Conservation (phyloP, 805 yeast species). For the Jamesozyma lodderae region DNA sequence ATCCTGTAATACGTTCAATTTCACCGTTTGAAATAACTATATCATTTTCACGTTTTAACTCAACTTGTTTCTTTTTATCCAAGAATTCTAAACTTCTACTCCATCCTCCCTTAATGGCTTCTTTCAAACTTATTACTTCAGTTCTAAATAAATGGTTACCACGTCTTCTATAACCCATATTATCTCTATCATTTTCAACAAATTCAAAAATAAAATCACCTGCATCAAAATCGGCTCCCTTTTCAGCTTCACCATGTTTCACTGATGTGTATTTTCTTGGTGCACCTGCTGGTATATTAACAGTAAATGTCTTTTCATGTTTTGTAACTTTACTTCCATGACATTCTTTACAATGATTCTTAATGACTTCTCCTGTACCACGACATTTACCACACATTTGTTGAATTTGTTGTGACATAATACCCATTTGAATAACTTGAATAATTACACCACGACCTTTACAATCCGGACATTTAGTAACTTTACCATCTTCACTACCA, state of each 20-base stretch:
- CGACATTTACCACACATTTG: slow-evolving; percentile 69
- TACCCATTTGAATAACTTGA: slow-evolving; percentile 68
- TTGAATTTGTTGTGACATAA: slow-evolving; percentile 82
- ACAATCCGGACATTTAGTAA: slow-evolving; percentile 59
- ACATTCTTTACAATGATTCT: slow-evolving; percentile 59
- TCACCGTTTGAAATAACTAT: slow-evolving; percentile 54
- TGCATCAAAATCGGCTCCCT: slow-evolving; percentile 68
- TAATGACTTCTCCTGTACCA: slow-evolving; percentile 65
- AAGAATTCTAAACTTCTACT: slow-evolving; percentile 53
- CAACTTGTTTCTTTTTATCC: slow-evolving; percentile 45
- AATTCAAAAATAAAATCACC: slow-evolving; percentile 70
- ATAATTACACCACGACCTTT: slow-evolving; percentile 64
- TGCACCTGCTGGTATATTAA: slow-evolving; percentile 64
- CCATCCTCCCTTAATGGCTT: slow-evolving; percentile 81
- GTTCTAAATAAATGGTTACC: slow-evolving; percentile 68
- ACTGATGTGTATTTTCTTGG: slow-evolving; percentile 49
- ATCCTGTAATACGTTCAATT: slow-evolving; percentile 58
- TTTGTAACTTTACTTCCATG: slow-evolving; percentile 58
- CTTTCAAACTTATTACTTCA: slow-evolving; percentile 63
- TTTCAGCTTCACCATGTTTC: slow-evolving; percentile 72
- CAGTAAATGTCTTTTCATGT: slow-evolving; percentile 45
- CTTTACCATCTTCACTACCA: slow-evolving; percentile 75
- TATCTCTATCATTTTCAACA: slow-evolving; percentile 41
- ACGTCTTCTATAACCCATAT: slow-evolving; percentile 81
- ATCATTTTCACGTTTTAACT: slow-evolving; percentile 43